Evolutionary conservation across 2,329 filamentous ascomycete genomes (phyloP), one percentile per base, ranked within the genome.

Genomic region (Aspergillus piperis): DNA sequence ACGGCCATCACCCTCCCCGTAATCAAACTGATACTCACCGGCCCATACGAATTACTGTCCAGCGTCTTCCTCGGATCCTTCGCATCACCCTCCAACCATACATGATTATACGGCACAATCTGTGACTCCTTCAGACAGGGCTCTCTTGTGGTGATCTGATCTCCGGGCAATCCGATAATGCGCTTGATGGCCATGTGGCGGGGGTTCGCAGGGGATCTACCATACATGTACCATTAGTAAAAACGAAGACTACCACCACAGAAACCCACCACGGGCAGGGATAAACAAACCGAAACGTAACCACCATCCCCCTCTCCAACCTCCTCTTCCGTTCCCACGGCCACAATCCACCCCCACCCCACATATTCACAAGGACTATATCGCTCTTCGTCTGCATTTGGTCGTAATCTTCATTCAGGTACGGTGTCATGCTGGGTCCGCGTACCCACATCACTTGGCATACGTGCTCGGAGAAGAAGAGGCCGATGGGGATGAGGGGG

Each of bases 21-120:
- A 38, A 98, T 84, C 64, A 98, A 74, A 57, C 85, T 86, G 64
- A 86, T 86, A 23, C 90, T 89, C 51, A 96, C 87, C 5, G 95
- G 92, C 1, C 95, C 95, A 75, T 96, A 97, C 11, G 87, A 87
- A 77, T 96, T 96, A 76, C 92, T 96, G 78, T 99, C 95, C 61
- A 88, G 75, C 58, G 86, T 91, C 68, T 85, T 85, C 54, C 84
- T 83, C 68, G 86, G 84, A 69, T 85, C 84, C 27, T 69, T 70
- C 11, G 90, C 92, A 73, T 99, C 95, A 1, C 95, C 95, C 74
- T 98, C 94, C 1, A 99, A 87, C 95, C 95, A 99, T 27, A 98
- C 83, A 79, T 98, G 93, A 17, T 92, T 92, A 63, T 83, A 83
- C 5, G 93, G 94, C 21, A 99, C 85, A 63, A 84, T 83, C 51